Evolutionary conservation across 2,329 filamentous ascomycete species (phyloP).

Genomic region (Aspergillus flavus): DNA sequence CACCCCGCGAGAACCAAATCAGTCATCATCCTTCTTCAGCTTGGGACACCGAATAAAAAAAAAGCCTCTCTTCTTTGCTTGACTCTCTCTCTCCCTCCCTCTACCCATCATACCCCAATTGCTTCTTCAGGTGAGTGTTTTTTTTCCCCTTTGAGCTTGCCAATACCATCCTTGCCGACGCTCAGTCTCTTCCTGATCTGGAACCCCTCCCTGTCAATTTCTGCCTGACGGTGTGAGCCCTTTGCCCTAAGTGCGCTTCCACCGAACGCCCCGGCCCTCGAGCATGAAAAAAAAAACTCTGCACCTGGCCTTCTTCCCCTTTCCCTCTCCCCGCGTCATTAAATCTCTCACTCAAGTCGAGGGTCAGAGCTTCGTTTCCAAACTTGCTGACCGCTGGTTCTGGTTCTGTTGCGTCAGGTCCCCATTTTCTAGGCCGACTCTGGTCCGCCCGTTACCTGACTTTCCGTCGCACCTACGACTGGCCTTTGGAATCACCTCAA

Average conservation of each 20-base stretch:
- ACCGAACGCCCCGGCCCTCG: conserved; percentile 8
- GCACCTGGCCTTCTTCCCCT: conserved; percentile 11
- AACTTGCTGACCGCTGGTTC: conserved; percentile 19
- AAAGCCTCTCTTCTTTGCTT: background rate
- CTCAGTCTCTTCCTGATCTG: conserved; percentile 3
- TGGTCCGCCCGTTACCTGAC: conserved; percentile 14
- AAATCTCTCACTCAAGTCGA: conserved; percentile 10
- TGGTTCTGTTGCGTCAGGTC: conserved; percentile 10
- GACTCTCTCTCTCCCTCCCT: background rate
- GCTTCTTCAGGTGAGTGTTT: conserved; percentile 6
- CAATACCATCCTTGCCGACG: conserved; percentile 4
- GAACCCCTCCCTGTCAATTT: conserved; percentile 6
- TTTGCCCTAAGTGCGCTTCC: conserved; percentile 27
- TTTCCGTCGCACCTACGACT: conserved; percentile 11
- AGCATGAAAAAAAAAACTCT: conserved; percentile 28
- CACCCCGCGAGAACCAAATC: conserved; percentile 15
- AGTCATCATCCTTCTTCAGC: conserved; percentile 3
- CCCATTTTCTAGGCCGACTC: conserved; percentile 17
- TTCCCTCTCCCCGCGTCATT: conserved; percentile 3
- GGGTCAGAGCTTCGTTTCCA: conserved; percentile 3
- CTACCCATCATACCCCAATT: background rate
- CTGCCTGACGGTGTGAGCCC: conserved; percentile 25
- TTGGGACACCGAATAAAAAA: background rate
- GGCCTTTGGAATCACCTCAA: conserved; percentile 40
- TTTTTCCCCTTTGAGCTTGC: conserved; percentile 6